Evolutionary conservation across 2,329 filamentous ascomycete species (phyloP).

Genomic region (Septoria petroselini): DNA sequence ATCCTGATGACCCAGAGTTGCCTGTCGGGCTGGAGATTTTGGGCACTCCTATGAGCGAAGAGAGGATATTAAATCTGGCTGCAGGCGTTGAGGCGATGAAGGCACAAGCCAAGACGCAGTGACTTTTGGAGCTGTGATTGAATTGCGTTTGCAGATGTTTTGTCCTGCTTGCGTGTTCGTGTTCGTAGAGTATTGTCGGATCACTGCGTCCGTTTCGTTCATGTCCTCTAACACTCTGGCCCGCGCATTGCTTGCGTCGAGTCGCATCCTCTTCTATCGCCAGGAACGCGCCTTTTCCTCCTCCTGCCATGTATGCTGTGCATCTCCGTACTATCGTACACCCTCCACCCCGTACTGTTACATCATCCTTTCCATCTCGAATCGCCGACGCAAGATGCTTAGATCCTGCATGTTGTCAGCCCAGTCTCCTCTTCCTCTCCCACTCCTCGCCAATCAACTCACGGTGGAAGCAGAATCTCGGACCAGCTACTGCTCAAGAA

Average conservation of each 20-base stretch:
- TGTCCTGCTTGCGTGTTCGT: no score
- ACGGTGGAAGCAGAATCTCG: constrained; percentile 51
- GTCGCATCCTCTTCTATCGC: no score
- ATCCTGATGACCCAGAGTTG: constrained; percentile 25
- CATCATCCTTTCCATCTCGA: constrained; percentile 9
- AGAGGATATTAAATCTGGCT: constrained; percentile 24
- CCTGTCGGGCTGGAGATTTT: constrained; percentile 30
- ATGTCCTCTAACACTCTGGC: no score
- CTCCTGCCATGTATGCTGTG: neutral
- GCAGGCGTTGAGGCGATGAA: constrained; percentile 22
- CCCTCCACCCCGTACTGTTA: constrained; percentile 4
- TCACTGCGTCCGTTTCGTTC: no score
- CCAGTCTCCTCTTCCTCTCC: neutral
- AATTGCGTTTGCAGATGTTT: no score
- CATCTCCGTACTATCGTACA: constrained; percentile 6
- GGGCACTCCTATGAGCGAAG: constrained; percentile 27
- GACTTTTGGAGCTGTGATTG: neutral
- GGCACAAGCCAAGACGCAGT: neutral
- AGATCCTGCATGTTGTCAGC: constrained; percentile 10
- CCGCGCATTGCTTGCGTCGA: no score
- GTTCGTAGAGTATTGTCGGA: no score
- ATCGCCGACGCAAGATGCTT: neutral
- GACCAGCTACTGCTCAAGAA: constrained; percentile 54
- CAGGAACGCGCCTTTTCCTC: neutral
- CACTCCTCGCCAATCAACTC: constrained; percentile 26